Percentiles rank a stretch among this genome's conserved stretches.
Conservation (phyloP, 257 asterid species). For the Knoxia roxburghii region DNA sequence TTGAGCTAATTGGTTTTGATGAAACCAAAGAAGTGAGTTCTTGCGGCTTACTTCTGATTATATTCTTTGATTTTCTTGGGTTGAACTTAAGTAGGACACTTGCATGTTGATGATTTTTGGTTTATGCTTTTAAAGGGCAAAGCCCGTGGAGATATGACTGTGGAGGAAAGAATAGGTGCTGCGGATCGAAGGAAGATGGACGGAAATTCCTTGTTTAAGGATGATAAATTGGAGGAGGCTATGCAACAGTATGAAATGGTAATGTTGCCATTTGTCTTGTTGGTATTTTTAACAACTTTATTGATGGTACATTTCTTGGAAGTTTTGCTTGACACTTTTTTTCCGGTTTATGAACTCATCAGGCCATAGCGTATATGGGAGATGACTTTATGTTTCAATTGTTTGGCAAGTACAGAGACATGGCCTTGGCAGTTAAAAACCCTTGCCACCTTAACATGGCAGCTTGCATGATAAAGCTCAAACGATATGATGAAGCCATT, state of each 20-base stretch:
- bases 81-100: conserved; percentile 6
- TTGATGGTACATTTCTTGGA: not conserved
- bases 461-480: conserved; percentile 85
- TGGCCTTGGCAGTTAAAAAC: conserved; percentile 96
- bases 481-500: conserved; percentile 84
- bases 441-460: conserved; percentile 97
- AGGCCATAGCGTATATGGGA: conserved; percentile 98
- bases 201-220: conserved; percentile 83
- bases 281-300: conserved; percentile 1
- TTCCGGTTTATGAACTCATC: conserved; percentile 5
- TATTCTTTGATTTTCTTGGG: not conserved
- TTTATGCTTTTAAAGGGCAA: conserved; percentile 59
- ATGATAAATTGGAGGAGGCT: conserved; percentile 85
- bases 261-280: conserved; percentile 7
- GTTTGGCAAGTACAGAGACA: conserved; percentile 88
- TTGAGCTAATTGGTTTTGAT: conserved; percentile 92
- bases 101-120: conserved; percentile 8
- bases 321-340: conserved; percentile 9
- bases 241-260: conserved; percentile 99
- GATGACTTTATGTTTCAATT: conserved; percentile 98
- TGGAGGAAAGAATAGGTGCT: conserved; percentile 91
- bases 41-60: conserved; percentile 12
- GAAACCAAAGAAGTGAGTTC: conserved; percentile 84
- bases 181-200: conserved; percentile 98
- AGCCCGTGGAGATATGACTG: conserved; percentile 98